Conservation (phyloP, 192 early-diverging fungal genomes). For the Coemansia sp. region DNA sequence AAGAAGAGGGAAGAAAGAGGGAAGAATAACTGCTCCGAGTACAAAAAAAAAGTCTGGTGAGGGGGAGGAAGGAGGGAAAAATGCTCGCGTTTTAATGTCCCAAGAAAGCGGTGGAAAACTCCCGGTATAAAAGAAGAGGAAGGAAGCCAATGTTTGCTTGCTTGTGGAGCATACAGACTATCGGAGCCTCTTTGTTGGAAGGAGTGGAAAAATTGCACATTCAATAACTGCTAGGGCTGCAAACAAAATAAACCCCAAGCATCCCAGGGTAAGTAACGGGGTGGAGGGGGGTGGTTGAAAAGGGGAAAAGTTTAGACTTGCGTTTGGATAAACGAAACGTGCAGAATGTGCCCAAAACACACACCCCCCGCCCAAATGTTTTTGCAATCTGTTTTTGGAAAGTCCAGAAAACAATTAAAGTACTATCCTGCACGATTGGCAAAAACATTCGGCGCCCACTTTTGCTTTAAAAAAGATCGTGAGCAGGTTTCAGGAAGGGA, state of each 20-base stretch:
- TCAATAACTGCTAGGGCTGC: neutral
- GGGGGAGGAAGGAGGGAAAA: neutral
- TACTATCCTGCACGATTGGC: constrained; percentile 22
- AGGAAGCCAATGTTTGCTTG: neutral
- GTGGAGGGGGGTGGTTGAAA: too few relatives aligned
- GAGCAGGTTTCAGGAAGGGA: neutral
- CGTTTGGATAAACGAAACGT: constrained; percentile 11
- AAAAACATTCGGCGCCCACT: too few relatives aligned
- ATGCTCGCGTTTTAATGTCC: neutral
- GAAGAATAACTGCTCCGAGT: too few relatives aligned
- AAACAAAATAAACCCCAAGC: neutral
- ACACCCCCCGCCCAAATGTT: too few relatives aligned
- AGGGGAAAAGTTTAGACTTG: constrained; percentile 8
- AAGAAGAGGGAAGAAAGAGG: neutral
- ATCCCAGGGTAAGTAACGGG: too few relatives aligned
- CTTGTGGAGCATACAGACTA: neutral
- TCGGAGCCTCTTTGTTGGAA: neutral
- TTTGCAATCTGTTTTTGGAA: too few relatives aligned
- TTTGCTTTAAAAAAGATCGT: too few relatives aligned
- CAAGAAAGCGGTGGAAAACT: too few relatives aligned
- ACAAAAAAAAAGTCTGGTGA: too few relatives aligned
- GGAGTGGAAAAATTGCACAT: too few relatives aligned
- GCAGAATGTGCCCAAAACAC: neutral
- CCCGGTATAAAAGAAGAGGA: too few relatives aligned
- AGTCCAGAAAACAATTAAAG: constrained; percentile 32